phyloP scores from a whole-genome alignment of 78 protist genomes.

The Guillardia theta region DNA sequence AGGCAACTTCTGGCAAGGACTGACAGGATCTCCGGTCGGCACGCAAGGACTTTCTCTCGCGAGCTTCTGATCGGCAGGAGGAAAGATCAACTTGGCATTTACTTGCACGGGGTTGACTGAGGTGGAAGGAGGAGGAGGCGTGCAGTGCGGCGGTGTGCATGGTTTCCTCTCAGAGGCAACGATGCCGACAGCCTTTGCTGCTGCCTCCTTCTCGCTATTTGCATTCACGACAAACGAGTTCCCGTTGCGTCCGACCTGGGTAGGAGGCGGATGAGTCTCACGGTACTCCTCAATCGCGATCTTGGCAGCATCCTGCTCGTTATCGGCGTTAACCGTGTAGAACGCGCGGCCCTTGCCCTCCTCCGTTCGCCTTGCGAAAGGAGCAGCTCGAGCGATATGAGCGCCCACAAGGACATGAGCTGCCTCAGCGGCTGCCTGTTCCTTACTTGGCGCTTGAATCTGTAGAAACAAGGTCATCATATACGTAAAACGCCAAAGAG shows the following conservation, averaged over 20 bases:
- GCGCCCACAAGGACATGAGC: not conserved
- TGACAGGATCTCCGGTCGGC: not conserved
- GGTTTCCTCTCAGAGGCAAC: not conserved
- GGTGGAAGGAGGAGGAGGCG: not conserved
- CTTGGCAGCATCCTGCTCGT: not conserved
- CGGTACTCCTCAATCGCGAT: not conserved
- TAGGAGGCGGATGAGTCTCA: not conserved
- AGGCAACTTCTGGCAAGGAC: not conserved
- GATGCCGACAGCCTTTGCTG: not conserved
- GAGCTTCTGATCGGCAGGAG: not conserved
- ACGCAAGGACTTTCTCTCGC: not conserved
- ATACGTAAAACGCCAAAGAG: not conserved
- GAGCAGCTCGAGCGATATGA: not conserved
- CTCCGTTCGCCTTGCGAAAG: not conserved
- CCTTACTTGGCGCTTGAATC: not conserved
- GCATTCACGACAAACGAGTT: not conserved
- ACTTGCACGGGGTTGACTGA: constrained; percentile 8
- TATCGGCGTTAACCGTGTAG: not conserved
- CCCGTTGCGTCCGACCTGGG: not conserved
- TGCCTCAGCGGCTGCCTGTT: not conserved
- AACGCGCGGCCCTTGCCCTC: not conserved
- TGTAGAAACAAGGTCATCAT: not conserved
- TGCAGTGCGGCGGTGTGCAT: not conserved
- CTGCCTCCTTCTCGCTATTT: constrained; percentile 6
- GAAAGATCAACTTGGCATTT: not conserved